Base-by-base conservation (phyloP, 768 basidiomycete genomes). In the Clitopilus hobsonii region DNA sequence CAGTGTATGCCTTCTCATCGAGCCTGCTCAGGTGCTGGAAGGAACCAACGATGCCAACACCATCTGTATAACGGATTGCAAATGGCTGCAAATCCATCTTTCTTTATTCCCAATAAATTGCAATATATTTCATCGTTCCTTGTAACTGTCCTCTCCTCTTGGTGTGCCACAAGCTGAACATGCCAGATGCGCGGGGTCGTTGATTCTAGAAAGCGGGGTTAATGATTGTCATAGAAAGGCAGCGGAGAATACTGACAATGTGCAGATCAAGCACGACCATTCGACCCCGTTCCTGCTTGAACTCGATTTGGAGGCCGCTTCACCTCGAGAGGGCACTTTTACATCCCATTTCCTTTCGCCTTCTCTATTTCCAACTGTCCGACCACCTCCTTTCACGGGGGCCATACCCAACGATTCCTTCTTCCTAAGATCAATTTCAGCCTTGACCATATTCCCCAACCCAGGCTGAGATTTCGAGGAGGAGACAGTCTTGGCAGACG, bases 201-300 rank as follows among this genome's bases (percentile, higher is more conserved):
- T 88, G 51, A 73, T 59, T 41, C 85, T 87, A 56, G 3, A 38
- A 32, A 57, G 8, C 8, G 24, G 27, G n/a, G n/a, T n/a, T n/a
- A n/a, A n/a, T n/a, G n/a, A n/a, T n/a, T n/a, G n/a, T n/a, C n/a
- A n/a, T n/a, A n/a, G n/a, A n/a, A n/a, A n/a, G n/a, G n/a, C n/a
- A 11, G 51, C 14, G 7, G 45, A 41, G 41, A 36, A 32, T 11
- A 65, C 86, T 69, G 62, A 88, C 87, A 89, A 65, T 5, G 87
- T 89, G 56, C 87, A 89, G 20, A 82, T 70, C 11, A 69, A 59
- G 61, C 87, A 89, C 38, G 64, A 63, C 87, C 87, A 88, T 14
- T 38, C 25, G 49, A n/a, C 26, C 22, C 64, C 56, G 27, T 65
- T 58, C 3, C 65, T 61, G 16, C 65, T 64, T 54, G 6, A 69